Evolutionary conservation across 2,329 filamentous ascomycete species (phyloP), one percentile per base, ranked within the genome.

Genomic region (Apiospora koreana): DNA sequence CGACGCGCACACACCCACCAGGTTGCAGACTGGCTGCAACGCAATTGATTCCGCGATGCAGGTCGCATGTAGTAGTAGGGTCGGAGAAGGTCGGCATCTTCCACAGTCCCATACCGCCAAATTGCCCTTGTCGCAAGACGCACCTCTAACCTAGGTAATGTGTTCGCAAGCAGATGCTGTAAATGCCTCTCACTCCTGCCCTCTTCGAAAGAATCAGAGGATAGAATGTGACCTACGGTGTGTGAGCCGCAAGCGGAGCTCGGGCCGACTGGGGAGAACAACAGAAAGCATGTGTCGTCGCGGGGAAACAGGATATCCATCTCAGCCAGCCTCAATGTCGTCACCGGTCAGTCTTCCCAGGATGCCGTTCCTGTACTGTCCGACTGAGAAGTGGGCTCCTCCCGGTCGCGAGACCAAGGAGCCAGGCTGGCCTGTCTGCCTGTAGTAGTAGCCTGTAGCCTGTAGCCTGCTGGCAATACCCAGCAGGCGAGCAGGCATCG

Each of bases 1-100:
- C 54, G 31, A 38, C 28, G 28, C 48, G 25, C 46, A 48, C n/a
- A 25, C 14, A 28, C 48, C 28, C 48, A n/a, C n/a, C n/a, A n/a
- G n/a, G n/a, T n/a, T n/a, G n/a, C n/a, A n/a, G n/a, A n/a, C n/a
- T n/a, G n/a, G n/a, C 41, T 43, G 41, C 41, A 3, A 35, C 16
- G 50, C 31, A n/a, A 62, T 62, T 38, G 54, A 38, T 62, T 35
- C 31, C 54, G 54, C 54, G 54, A 62, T 62, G 54, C 31, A 62
- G 28, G 54, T 38, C 21, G 31, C 6, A 62, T 38, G 31, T 38
- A n/a, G n/a, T n/a, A n/a, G n/a, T n/a, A 62, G 50, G 50, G 28
- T 35, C 50, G 50, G 50, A 7, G 50, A 58, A 58, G 50, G 16
- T 35, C 28, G 50, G 50, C 50, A 31, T 58, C 50, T 58, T 21